Conservation (phyloP, 306 rosid genomes). For the Begonia fuchsioides region DNA sequence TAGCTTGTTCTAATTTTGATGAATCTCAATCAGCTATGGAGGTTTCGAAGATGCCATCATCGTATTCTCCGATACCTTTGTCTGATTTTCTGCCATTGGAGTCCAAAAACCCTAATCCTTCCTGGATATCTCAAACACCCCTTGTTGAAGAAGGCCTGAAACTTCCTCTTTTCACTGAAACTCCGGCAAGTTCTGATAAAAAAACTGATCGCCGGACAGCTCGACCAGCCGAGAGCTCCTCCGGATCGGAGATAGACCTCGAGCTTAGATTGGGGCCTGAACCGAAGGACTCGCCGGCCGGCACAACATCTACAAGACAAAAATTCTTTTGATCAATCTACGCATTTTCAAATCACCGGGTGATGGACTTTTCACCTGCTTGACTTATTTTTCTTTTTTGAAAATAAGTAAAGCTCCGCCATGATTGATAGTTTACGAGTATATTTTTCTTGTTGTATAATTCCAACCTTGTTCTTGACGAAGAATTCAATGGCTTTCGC, state of each 20-base stretch:
- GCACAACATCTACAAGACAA: constrained; percentile 30
- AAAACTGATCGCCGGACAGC: constrained; percentile 1
- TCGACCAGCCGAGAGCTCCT: not conserved
- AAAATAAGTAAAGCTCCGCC: too few species aligned
- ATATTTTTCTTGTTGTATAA: too few species aligned
- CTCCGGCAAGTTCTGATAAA: constrained; percentile 9
- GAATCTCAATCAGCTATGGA: not conserved
- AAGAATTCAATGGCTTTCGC: too few species aligned
- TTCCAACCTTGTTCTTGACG: too few species aligned
- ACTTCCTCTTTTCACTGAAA: constrained; percentile 35
- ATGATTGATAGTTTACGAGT: too few species aligned
- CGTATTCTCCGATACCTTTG: not conserved
- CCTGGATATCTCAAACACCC: not conserved
- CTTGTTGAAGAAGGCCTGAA: constrained; percentile 12
- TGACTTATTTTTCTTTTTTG: too few species aligned
- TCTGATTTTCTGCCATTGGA: constrained; percentile 3
- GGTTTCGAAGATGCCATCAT: constrained; percentile 1
- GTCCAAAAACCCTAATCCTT: not conserved
- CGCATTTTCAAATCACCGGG: too few species aligned
- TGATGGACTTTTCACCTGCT: too few species aligned
- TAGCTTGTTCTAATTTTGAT: constrained; percentile 2
- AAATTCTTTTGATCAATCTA: constrained; percentile 35
- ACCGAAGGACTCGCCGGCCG: constrained; percentile 28
- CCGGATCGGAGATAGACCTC: constrained; percentile 45
- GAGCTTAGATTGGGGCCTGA: constrained; percentile 74